Percentiles rank a stretch among this genome's conserved stretches.
Evolutionary conservation across 2,329 filamentous ascomycete species (phyloP).

Genomic region (Pleurostoma richardsiae): DNA sequence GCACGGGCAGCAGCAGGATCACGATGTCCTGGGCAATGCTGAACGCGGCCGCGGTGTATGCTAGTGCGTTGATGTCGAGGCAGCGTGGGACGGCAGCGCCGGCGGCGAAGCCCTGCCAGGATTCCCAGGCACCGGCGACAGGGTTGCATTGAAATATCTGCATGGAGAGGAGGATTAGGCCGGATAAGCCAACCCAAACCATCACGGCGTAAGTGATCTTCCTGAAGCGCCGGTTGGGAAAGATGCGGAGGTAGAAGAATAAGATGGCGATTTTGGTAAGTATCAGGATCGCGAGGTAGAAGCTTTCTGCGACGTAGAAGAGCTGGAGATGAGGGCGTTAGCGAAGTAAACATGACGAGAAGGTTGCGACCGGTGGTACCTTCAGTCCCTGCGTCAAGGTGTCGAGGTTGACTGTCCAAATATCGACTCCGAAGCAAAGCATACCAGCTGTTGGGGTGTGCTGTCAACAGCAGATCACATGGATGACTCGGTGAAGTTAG

Average conservation of each 20-base stretch:
- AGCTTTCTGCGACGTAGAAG: slow-evolving; percentile 25
- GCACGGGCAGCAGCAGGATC: slow-evolving; percentile 27
- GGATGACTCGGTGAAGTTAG: too few species aligned
- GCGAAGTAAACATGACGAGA: background rate
- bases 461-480: background rate
- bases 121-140: slow-evolving; percentile 23
- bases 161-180: slow-evolving; percentile 20
- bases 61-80: slow-evolving; percentile 24
- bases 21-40: slow-evolving; percentile 28
- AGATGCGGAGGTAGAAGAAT: slow-evolving; percentile 22
- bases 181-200: slow-evolving; percentile 17
- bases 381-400: slow-evolving; percentile 22
- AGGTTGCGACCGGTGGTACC: slow-evolving; percentile 10
- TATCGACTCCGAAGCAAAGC: slow-evolving; percentile 27
- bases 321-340: slow-evolving; percentile 11
- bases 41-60: slow-evolving; percentile 20
- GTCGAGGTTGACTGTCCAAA: slow-evolving; percentile 25
- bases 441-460: slow-evolving; percentile 14
- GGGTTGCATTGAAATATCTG: slow-evolving; percentile 30
- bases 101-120: slow-evolving; percentile 20
- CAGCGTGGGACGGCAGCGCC: slow-evolving; percentile 15
- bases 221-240: slow-evolving; percentile 19
- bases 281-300: slow-evolving; percentile 21
- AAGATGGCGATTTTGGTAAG: slow-evolving; percentile 23
- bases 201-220: slow-evolving; percentile 15